Percentiles rank a stretch among this genome's conserved stretches.
phyloP scores from a whole-genome alignment of 441 rosid species.

The Sinapis alba region DNA sequence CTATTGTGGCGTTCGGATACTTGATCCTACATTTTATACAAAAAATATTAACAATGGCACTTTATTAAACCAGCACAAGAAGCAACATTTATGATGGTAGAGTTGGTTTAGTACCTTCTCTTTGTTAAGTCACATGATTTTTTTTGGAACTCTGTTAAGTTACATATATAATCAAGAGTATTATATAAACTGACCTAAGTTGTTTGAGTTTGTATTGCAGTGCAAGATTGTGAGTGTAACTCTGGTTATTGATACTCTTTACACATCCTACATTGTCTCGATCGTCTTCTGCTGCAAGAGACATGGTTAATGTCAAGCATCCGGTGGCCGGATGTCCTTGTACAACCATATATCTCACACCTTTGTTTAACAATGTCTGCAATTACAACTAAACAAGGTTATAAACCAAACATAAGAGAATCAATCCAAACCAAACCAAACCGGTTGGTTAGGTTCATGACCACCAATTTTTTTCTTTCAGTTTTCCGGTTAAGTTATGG shows the following conservation, averaged over 20 bases:
- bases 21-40: constrained; percentile 30
- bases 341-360: constrained; percentile 71
- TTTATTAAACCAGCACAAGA: not conserved
- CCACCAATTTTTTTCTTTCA: not conserved
- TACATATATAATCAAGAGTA: not conserved
- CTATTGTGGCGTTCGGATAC: constrained; percentile 61
- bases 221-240: constrained; percentile 51
- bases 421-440: not conserved
- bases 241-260: constrained; percentile 61
- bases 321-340: constrained; percentile 81
- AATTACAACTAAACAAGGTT: not conserved
- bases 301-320: constrained; percentile 74
- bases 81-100: not conserved
- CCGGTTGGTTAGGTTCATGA: not conserved
- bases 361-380: constrained; percentile 71
- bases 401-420: not conserved
- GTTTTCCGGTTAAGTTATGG: not conserved
- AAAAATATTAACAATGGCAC: not conserved
- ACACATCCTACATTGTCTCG: constrained; percentile 79
- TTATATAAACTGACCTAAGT: constrained; percentile 41
- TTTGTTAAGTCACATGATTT: not conserved
- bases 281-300: constrained; percentile 56
- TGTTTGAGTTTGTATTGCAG: constrained; percentile 49
- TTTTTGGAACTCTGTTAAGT: too few relatives aligned
- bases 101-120: not conserved